These are phyloP conservation scores for Cymbidium sinense DNA, from an alignment of 106 monocot genomes.

Conservation along the genomic window DNA sequence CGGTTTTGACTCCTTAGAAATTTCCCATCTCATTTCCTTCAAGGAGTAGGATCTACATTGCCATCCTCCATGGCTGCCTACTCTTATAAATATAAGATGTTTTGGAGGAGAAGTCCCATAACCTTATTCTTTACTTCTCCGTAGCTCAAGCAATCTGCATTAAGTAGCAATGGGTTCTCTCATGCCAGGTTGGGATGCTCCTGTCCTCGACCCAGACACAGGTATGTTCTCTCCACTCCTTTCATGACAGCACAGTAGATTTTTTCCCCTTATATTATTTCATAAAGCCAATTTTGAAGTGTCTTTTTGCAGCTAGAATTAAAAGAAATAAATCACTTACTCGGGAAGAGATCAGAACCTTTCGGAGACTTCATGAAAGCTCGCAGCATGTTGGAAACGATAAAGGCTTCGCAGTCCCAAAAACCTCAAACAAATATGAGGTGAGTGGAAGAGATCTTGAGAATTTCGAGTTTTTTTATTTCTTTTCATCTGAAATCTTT, in stretches of 20 bases:
- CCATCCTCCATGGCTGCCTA: too few species aligned
- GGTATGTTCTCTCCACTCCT: not conserved
- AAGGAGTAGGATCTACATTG: too few species aligned
- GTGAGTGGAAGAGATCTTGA: not conserved
- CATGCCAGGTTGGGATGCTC: not conserved
- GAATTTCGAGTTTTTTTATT: not conserved
- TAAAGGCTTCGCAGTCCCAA: not conserved
- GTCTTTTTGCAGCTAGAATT: not conserved
- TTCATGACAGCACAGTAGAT: not conserved
- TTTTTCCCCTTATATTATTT: not conserved
- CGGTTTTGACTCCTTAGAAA: too few species aligned
- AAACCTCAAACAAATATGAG: not conserved
- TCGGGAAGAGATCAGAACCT: not conserved
- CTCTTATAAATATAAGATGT: too few species aligned
- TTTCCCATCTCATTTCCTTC: too few species aligned
- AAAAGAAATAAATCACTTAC: not conserved
- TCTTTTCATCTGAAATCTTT: not conserved
- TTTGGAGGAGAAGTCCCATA: too few species aligned
- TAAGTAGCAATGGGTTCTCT: not conserved
- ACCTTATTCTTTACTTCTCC: too few species aligned
- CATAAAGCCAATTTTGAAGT: not conserved
- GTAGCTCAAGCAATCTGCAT: too few species aligned
- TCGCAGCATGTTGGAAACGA: not conserved
- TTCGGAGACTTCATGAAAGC: not conserved
- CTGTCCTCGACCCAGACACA: not conserved